These are phyloP conservation scores for Pichia sp. DNA, from an alignment of 1,139 yeast species.

Conservation along the genomic window DNA sequence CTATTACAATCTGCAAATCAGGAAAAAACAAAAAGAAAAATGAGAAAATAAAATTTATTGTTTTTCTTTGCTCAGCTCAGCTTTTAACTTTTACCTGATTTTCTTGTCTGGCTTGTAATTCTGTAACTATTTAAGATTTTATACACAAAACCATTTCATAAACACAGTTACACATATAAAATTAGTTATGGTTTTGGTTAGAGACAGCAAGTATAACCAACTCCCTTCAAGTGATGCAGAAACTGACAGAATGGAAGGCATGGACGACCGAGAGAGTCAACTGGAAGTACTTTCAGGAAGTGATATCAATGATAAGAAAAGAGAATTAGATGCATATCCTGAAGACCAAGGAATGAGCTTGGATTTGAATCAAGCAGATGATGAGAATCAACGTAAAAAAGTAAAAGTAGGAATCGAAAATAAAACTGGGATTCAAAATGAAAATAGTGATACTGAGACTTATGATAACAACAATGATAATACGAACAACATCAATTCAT, in stretches of 20 bases:
- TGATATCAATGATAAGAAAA: constrained; percentile 13
- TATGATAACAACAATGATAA: neutral
- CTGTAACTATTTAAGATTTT: neutral
- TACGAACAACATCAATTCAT: neutral
- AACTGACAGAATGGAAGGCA: constrained; percentile 65
- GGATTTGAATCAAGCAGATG: neutral
- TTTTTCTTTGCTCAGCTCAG: neutral
- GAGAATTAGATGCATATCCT: constrained; percentile 6
- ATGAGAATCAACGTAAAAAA: too few species aligned
- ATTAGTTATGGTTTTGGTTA: constrained; percentile 2
- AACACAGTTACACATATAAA: constrained; percentile 33
- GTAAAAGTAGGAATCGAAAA: too few species aligned
- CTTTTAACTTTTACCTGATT: neutral
- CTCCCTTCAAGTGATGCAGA: constrained; percentile 62
- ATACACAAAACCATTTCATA: neutral
- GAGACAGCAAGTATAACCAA: constrained; percentile 3
- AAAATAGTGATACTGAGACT: neutral
- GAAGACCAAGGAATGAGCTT: constrained; percentile 1
- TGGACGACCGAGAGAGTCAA: constrained; percentile 32
- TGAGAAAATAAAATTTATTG: too few species aligned
- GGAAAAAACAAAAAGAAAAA: too few species aligned
- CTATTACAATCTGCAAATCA: too few species aligned
- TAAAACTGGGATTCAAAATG: too few species aligned
- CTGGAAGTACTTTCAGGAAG: constrained; percentile 31
- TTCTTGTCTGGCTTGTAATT: neutral